Evolutionary conservation across 331 rosid genomes (phyloP), one percentile per base, ranked within the genome.

Genomic region (Prunus yedoensis): DNA sequence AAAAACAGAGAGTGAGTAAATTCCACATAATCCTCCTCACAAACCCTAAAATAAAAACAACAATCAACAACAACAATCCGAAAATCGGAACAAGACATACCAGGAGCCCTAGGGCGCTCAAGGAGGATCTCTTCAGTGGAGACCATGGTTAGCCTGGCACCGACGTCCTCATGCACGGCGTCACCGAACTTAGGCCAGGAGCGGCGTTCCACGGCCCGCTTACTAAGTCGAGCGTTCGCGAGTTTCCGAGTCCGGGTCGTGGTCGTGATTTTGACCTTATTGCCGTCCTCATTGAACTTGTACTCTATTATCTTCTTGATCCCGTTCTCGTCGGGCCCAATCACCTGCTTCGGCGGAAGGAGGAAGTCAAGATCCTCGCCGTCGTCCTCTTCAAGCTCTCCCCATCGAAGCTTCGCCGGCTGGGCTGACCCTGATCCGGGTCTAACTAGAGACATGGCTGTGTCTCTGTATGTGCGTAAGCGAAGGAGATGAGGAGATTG

Each of bases 181-280:
- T 92, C 97, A 0, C 97, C 98, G 76, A 94, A 94, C 82, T 91
- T 94, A 13, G 93, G 87, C 98, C 98, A 94, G 2, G 88, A 83
- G 21, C 98, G 89, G 56, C 97, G 87, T 66, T 90, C 94, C 5
- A 94, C 62, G 67, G 98, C 98, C 28, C 88, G 91, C 86, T 94
- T 94, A 76, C 93, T 91, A 28, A 94, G 91, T 41, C 93, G 89
- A 5, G 98, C 97, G 56, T 91, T 82, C 63, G 98, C 97, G 35
- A 94, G 97, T 38, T 89, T 94, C 58, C 98, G 93, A 5, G 86
- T 84, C 32, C 98, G 93, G 4, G 88, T 80, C 62, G 80, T 89
- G 57, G 95, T 91, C 2, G 96, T 90, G 76, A 90, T 86, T 87
- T 85, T 90, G 8, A 91, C 87, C 86, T 91, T 94, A 49, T 90